These are phyloP conservation scores for Rheum nobile DNA, from an alignment of 148 eudicot genomes.

Conservation along the genomic window DNA sequence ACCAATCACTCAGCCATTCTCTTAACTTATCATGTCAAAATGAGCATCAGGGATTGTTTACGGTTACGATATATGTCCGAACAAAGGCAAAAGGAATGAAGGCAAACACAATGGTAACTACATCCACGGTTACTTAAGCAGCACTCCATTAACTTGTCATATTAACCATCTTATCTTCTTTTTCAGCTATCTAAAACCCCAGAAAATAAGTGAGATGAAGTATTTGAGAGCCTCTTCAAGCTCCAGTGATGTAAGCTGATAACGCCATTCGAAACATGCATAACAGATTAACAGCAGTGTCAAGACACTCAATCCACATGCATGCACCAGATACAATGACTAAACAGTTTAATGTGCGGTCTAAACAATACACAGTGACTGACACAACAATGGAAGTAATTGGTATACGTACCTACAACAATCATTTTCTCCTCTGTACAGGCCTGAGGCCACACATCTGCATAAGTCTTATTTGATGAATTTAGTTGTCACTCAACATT, in stretches of 20 bases:
- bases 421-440: not conserved
- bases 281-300: not conserved
- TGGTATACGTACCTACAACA: not conserved
- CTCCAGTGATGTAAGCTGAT: not conserved
- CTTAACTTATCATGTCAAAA: not conserved
- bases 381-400: not conserved
- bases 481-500: not conserved
- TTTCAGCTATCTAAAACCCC: not conserved
- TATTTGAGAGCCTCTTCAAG: not conserved
- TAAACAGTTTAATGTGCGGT: not conserved
- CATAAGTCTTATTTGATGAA: not conserved
- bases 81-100: not conserved
- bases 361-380: not conserved
- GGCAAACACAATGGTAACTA: no score
- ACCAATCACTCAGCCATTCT: not conserved
- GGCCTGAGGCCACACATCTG: constrained; percentile 2
- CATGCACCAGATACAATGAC: not conserved
- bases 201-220: not conserved
- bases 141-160: no score
- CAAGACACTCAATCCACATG: not conserved
- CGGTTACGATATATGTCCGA: no score
- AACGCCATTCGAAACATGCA: not conserved
- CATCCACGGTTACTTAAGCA: no score
- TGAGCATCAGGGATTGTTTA: not conserved
- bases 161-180: not conserved